Percentiles rank a stretch among this genome's conserved stretches.
Conservation (phyloP, 2,329 filamentous ascomycete genomes). For the Monosporascus sp. region DNA sequence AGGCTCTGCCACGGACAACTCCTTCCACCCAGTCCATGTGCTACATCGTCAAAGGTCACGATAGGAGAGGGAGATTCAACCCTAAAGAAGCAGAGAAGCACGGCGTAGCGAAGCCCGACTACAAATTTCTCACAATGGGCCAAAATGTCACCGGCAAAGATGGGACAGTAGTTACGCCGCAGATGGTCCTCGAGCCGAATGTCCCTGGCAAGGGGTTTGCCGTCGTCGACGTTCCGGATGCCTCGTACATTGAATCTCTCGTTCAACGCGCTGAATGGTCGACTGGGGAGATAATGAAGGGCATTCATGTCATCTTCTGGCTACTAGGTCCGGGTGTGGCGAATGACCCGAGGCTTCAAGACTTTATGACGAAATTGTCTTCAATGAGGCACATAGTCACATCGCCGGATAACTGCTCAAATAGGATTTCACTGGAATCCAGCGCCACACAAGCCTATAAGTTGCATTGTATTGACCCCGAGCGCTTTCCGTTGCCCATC, state of each 20-base stretch:
- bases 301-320: conserved; percentile 72
- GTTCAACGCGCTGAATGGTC: conserved; percentile 69
- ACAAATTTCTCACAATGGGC: conserved; percentile 56
- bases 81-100: conserved; percentile 57
- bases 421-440: conserved; percentile 67
- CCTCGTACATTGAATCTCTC: conserved; percentile 64
- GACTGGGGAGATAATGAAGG: conserved; percentile 57
- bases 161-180: conserved; percentile 69
- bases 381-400: conserved; percentile 72
- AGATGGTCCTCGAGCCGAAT: conserved; percentile 73
- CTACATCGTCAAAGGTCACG: conserved; percentile 77
- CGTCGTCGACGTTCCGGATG: conserved; percentile 71
- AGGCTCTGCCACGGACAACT: conserved; percentile 61
- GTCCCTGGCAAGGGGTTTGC: conserved; percentile 69
- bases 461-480: conserved; percentile 66
- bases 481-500: conserved; percentile 66
- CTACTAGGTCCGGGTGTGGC: conserved; percentile 66
- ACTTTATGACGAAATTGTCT: conserved; percentile 62
- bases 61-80: conserved; percentile 77
- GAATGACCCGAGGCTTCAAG: conserved; percentile 54
- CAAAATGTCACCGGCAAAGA: conserved; percentile 56
- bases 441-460: conserved; percentile 62
- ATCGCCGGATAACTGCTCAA: conserved; percentile 66
- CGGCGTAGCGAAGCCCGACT: conserved; percentile 57
- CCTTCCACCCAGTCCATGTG: conserved; percentile 67